Percentiles rank a stretch among this genome's conserved stretches.
These are phyloP conservation scores for Periconia sp. DNA, from an alignment of 2,329 filamentous ascomycete genomes.

Conservation along the genomic window DNA sequence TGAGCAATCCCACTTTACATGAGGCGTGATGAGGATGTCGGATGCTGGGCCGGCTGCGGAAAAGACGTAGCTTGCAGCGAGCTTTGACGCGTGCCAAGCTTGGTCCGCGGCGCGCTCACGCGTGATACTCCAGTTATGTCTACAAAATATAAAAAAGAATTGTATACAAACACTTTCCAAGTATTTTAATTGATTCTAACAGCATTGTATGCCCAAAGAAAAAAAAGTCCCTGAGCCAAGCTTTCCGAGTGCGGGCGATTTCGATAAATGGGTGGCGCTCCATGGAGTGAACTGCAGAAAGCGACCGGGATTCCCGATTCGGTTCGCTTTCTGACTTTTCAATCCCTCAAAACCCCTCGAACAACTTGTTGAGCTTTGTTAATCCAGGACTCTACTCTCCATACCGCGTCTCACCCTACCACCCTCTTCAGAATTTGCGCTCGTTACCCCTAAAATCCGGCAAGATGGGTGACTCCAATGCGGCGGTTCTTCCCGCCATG, in stretches of 20 bases:
- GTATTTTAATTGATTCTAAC: too few species aligned
- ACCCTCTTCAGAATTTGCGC: neutral
- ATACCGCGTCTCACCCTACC: neutral
- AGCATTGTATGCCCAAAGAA: too few species aligned
- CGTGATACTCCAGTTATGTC: too few species aligned
- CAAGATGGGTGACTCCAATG: constrained; percentile 39
- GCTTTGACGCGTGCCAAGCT: constrained; percentile 28
- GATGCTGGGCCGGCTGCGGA: constrained; percentile 1
- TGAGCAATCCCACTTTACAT: constrained; percentile 25
- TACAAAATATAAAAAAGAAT: too few species aligned
- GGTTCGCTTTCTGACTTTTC: neutral
- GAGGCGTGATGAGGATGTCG: constrained; percentile 9
- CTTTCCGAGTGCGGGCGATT: too few species aligned
- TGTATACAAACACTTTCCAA: too few species aligned
- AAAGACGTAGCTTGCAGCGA: constrained; percentile 20
- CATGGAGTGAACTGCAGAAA: neutral
- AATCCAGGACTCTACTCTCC: neutral
- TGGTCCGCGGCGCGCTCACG: neutral
- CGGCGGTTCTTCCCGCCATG: constrained; percentile 48
- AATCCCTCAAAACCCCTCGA: neutral
- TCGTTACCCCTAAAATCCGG: neutral
- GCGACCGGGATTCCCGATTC: neutral
- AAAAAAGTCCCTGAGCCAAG: too few species aligned
- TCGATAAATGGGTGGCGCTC: too few species aligned
- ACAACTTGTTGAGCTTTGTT: constrained; percentile 1